phyloP scores from a whole-genome alignment of 2,329 filamentous ascomycete genomes.

The Venturiaceae sp. region DNA sequence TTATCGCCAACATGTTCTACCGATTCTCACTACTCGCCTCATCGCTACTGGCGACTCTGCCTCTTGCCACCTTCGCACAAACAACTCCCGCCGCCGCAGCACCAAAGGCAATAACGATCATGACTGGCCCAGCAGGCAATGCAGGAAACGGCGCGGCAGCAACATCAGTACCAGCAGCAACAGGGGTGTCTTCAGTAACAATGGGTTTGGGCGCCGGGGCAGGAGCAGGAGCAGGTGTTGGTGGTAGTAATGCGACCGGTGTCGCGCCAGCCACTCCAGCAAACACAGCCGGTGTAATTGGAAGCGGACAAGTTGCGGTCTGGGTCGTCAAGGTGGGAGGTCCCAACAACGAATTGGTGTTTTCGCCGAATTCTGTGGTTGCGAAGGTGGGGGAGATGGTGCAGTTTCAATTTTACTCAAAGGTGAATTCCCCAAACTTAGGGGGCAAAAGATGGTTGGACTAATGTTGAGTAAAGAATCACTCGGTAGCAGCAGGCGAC shows the following conservation, averaged over 20 bases:
- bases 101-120: neutral
- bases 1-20: neutral
- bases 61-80: neutral
- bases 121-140: neutral
- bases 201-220: neutral
- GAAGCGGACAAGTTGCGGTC: neutral
- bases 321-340: constrained; percentile 8
- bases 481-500: constrained; percentile 69
- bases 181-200: neutral
- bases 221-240: neutral
- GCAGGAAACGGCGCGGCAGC: neutral
- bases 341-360: constrained; percentile 35
- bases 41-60: neutral
- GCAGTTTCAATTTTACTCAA: constrained; percentile 43
- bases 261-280: neutral
- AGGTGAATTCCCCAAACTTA: constrained; percentile 20
- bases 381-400: constrained; percentile 50
- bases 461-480: constrained; percentile 39
- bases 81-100: neutral
- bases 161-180: neutral
- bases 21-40: neutral
- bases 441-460: neutral
- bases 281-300: neutral
- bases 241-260: neutral
- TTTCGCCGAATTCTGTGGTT: constrained; percentile 55